Base-by-base conservation (phyloP, 208 protist genomes). In the Strigomonas culicis region DNA sequence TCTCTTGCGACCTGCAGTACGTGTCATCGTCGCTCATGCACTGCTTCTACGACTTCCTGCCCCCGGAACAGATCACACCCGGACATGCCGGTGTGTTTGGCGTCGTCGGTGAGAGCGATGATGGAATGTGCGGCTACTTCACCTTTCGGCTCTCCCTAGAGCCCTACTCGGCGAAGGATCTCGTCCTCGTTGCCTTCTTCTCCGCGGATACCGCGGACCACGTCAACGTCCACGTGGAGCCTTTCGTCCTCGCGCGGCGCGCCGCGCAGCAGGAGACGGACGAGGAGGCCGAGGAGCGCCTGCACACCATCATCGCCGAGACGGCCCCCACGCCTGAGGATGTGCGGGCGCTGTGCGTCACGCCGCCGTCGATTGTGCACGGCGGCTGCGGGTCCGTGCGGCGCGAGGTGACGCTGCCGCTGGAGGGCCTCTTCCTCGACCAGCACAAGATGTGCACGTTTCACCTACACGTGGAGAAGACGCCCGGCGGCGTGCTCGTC, bases 31-130 rank as follows among this genome's bases (percentile, higher is more conserved):
- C 73, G 49, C 55, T 79, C 2, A 75, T 74, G 43, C 56, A 70
- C 27, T 77, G 79, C 65, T 84, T 86, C 52, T 86, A 77, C 43
- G 82, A 89, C 55, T 84, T 80, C 25, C 28, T 71, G 39, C 82
- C 79, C 6, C 79, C 76, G 6, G 68, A 44, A n/a, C 43, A 24
- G 6, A 55, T 61, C 6, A 47, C 43, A 41, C 39, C 67, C 31
- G 73, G 59, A 27, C 32, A 50, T 27, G 59, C 51, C 41, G 79
- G 66, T 32, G 77, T 82, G 58, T 78, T 83, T 49, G 77, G 76
- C 6, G 55, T 75, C 19, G 47, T 79, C 21, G 75, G 78, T 10
- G 74, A 78, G 58, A 30, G 50, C n/a, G 72, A 74, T 22, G 44
- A 27, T 24, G 61, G 58, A 3, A 80, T 83, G 50, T 77, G 63